These are phyloP conservation scores for Parastagonospora nodorum DNA, from an alignment of 2,329 filamentous ascomycete genomes.

Conservation along the genomic window DNA sequence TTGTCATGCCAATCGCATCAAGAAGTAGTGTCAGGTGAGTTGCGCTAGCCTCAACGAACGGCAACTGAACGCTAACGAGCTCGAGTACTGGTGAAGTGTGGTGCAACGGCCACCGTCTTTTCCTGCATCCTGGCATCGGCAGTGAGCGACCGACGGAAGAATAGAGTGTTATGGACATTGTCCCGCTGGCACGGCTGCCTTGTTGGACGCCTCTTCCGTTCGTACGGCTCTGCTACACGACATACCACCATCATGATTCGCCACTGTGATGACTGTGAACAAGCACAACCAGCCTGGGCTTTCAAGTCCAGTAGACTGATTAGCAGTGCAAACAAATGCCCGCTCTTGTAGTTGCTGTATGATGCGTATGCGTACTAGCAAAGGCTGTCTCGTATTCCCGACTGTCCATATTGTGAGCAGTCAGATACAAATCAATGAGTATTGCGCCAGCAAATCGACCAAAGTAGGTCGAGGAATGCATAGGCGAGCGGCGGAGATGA, in stretches of 20 bases:
- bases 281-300: constrained; percentile 22
- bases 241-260: constrained; percentile 24
- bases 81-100: constrained; percentile 12
- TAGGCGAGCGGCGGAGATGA: background rate
- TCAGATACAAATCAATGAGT: background rate
- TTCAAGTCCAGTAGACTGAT: constrained; percentile 1
- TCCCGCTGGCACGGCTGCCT: constrained; percentile 36
- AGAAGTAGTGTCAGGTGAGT: constrained; percentile 10
- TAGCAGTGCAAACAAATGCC: background rate
- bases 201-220: constrained; percentile 27
- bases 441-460: background rate
- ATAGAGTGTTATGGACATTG: constrained; percentile 6
- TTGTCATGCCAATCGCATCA: constrained; percentile 23
- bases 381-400: no score
- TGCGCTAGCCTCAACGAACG: constrained; percentile 8
- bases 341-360: no score
- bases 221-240: constrained; percentile 10
- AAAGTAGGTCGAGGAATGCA: background rate
- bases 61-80: constrained; percentile 5
- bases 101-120: constrained; percentile 29
- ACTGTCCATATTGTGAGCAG: no score
- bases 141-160: constrained; percentile 6
- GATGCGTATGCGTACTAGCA: no score
- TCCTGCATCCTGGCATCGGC: constrained; percentile 21
- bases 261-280: constrained; percentile 9